Evolutionary conservation across 73 alveolate species (phyloP), one percentile per base, ranked within the genome.

Genomic region (Paramecium primaurelia): DNA sequence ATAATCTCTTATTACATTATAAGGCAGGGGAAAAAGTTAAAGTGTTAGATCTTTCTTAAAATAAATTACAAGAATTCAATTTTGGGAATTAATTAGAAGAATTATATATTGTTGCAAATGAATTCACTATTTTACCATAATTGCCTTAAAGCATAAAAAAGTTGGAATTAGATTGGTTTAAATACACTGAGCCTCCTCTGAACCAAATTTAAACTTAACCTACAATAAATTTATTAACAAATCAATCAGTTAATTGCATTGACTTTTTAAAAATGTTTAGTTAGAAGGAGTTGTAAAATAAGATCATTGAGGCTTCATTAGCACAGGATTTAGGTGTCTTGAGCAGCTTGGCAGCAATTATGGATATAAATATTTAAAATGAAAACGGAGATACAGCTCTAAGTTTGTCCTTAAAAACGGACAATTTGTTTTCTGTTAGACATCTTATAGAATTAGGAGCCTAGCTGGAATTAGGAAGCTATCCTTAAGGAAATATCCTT

Each of bases 151-250:
- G 60, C n/a, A 30, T 75, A 34, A 32, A 36, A 75, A 30, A 22
- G n/a, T 5, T 75, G 40, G 88, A 75, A 75, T 36, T 75, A 40
- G 88, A 75, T 71, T 71, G 86, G 86, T 71, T 71, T 71, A 71
- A 75, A n/a, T 75, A 75, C 36, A 20, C 88, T 10, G 58, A 34
- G 11, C 88, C 88, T 3, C 58, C 58, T 37, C 20, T 75, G 20
- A 18, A 4, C 3, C 10, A 30, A 36, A 34, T 37, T 14, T 75
- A 75, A 75, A 75, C 58, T 11, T 22, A 22, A 22, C 88, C 88
- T 4, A 14, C 3, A 20, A 34, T 75, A 1, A 37, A 75, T 32
- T 26, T 54, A 54, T 54, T 54, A 54, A 54, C 69, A 54, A 16
- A 54, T 8, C 32, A 54, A 18, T 54, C 60, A 36, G 34, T 37